A percentile compares a stretch with the other conserved stretches of the same genome.
Evolutionary conservation across 768 basidiomycete species (phyloP).

Genomic region (Pholiota molesta): DNA sequence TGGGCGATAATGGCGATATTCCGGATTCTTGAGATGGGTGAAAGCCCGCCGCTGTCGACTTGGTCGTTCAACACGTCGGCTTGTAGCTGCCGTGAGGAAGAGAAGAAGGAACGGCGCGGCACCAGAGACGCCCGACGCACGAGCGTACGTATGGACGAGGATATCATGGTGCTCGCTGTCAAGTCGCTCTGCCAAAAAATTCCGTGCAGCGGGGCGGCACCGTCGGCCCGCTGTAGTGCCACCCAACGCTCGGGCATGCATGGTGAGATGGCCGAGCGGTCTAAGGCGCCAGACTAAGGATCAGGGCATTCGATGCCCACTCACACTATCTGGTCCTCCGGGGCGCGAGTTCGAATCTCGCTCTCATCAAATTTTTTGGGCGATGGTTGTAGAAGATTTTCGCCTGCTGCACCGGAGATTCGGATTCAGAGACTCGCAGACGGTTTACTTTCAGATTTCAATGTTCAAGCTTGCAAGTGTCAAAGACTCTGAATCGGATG

Average conservation of each 20-base stretch:
- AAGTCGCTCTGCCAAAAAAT: not conserved
- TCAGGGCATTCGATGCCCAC: slow-evolving; percentile 28
- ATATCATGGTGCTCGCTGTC: slow-evolving; percentile 13
- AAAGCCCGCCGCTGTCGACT: slow-evolving; percentile 24
- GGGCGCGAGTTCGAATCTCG: too few relatives aligned
- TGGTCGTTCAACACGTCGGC: slow-evolving; percentile 25
- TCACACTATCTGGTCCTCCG: too few relatives aligned
- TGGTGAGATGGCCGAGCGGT: slow-evolving; percentile 83
- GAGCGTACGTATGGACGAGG: slow-evolving; percentile 11
- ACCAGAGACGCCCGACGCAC: slow-evolving; percentile 6
- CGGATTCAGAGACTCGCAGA: too few relatives aligned
- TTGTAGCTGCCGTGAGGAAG: slow-evolving; percentile 11
- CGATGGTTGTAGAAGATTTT: too few relatives aligned
- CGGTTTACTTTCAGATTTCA: too few relatives aligned
- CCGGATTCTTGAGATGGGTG: slow-evolving; percentile 42
- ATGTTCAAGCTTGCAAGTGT: too few relatives aligned
- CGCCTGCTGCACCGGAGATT: too few relatives aligned
- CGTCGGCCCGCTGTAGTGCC: too few relatives aligned
- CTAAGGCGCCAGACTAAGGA: slow-evolving; percentile 89
- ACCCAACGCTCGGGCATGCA: too few relatives aligned
- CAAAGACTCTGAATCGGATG: too few relatives aligned
- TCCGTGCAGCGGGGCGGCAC: not conserved
- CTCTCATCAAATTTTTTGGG: too few relatives aligned
- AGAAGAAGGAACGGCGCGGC: slow-evolving; percentile 10
- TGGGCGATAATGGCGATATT: slow-evolving; percentile 56